phyloP scores from a whole-genome alignment of 1,284 basidiomycete genomes.

The Apiotrichum montevideense region DNA sequence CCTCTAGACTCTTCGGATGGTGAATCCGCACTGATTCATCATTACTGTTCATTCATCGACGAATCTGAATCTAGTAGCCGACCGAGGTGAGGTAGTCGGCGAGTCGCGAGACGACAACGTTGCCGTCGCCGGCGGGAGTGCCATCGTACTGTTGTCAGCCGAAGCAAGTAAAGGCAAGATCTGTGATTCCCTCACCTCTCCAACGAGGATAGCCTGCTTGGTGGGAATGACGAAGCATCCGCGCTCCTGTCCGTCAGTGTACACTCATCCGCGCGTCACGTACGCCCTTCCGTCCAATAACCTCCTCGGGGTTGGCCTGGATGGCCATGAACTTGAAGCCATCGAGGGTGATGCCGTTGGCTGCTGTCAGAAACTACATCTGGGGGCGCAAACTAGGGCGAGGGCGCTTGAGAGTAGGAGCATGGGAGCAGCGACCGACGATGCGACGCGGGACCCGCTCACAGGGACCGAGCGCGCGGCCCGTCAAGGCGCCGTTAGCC shows the following conservation, averaged over 20 bases:
- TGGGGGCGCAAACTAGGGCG: too few relatives aligned
- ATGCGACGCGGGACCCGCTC: background rate
- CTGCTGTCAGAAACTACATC: constrained; percentile 21
- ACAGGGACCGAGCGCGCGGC: too few relatives aligned
- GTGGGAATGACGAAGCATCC: constrained; percentile 82
- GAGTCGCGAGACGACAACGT: constrained; percentile 63
- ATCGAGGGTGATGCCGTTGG: constrained; percentile 62
- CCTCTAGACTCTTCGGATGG: too few relatives aligned
- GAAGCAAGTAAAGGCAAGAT: constrained; percentile 30
- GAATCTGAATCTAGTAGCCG: constrained; percentile 37
- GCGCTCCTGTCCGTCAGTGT: constrained; percentile 55
- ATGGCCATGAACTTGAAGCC: constrained; percentile 78
- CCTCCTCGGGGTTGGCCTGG: constrained; percentile 55
- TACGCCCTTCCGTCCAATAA: constrained; percentile 79
- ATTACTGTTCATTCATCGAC: too few relatives aligned
- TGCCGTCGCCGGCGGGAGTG: constrained; percentile 60
- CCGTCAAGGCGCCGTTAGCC: too few relatives aligned
- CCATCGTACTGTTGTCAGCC: constrained; percentile 52
- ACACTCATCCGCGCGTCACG: constrained; percentile 32
- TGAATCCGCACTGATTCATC: too few relatives aligned
- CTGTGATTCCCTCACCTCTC: constrained; percentile 49
- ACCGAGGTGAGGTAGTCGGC: constrained; percentile 73
- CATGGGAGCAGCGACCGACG: too few relatives aligned
- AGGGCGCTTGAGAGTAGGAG: too few relatives aligned
- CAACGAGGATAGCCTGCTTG: constrained; percentile 77